phyloP scores from a whole-genome alignment of 1,284 basidiomycete species.

The Ceratorhiza oryzae-sativae region DNA sequence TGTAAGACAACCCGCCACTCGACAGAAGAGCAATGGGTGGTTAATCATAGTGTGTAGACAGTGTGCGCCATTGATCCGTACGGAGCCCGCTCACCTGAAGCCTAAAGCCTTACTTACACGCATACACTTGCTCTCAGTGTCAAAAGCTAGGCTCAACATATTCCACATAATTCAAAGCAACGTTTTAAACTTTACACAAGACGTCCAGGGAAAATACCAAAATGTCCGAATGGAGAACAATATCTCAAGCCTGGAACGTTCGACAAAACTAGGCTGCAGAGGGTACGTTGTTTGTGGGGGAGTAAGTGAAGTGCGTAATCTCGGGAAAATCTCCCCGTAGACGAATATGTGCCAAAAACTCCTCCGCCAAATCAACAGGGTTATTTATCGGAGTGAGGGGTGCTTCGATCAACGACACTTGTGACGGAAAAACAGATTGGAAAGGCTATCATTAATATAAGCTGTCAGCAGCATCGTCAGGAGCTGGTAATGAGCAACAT shows the following conservation, averaged over 20 bases:
- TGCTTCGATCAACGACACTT: slow-evolving; percentile 8
- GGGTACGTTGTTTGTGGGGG: background rate
- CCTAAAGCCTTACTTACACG: no score
- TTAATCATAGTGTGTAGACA: no score
- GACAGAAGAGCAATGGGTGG: no score
- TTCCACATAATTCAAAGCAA: no score
- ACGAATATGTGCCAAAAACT: slow-evolving; percentile 22
- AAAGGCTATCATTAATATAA: background rate
- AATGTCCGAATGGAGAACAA: background rate
- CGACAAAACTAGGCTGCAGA: background rate
- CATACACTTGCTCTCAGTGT: no score
- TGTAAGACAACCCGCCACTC: no score
- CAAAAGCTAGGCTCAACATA: no score
- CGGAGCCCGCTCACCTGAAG: no score
- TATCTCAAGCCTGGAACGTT: background rate
- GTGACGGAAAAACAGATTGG: slow-evolving; percentile 7
- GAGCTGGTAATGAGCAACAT: background rate
- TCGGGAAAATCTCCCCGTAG: slow-evolving; percentile 21
- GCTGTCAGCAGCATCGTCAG: background rate
- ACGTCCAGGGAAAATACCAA: background rate
- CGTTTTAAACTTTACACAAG: no score
- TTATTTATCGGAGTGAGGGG: background rate
- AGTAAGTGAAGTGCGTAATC: slow-evolving; percentile 14
- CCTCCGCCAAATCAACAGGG: slow-evolving; percentile 10
- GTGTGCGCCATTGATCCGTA: no score